A percentile compares a stretch with the other conserved stretches of the same genome.
Conservation (phyloP, 495 filamentous ascomycete species). For the Chaetomium tenue region DNA sequence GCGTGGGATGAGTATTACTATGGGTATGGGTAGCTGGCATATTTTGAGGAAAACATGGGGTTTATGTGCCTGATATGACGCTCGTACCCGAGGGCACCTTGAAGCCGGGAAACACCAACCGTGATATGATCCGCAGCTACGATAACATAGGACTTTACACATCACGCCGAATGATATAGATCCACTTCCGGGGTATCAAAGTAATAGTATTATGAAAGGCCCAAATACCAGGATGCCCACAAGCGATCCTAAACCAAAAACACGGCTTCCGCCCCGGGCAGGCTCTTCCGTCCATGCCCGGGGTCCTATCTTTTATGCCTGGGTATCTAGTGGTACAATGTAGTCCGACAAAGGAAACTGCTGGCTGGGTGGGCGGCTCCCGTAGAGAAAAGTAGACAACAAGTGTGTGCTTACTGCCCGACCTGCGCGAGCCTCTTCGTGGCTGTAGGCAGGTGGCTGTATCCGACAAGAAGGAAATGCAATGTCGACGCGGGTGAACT, state of each 20-base stretch:
- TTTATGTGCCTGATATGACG: too few relatives aligned
- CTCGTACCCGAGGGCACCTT: too few relatives aligned
- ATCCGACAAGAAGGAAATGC: neutral
- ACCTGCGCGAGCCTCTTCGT: too few relatives aligned
- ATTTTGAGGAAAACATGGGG: too few relatives aligned
- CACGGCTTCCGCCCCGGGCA: neutral
- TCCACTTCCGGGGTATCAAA: conserved; percentile 7
- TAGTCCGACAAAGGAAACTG: conserved; percentile 29
- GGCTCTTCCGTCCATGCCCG: neutral
- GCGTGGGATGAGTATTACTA: too few relatives aligned
- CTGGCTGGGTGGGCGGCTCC: conserved; percentile 4
- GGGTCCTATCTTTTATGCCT: conserved; percentile 20
- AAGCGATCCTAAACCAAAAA: conserved; percentile 4
- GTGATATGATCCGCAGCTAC: too few relatives aligned
- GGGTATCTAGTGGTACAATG: conserved; percentile 35
- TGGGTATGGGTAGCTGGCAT: neutral
- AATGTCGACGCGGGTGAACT: neutral
- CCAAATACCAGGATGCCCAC: neutral
- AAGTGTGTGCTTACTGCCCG: neutral
- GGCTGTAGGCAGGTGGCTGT: too few relatives aligned
- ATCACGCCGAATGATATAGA: neutral
- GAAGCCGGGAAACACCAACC: too few relatives aligned
- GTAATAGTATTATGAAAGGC: neutral
- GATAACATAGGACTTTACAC: too few relatives aligned
- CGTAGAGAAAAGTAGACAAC: neutral